Percentiles rank a stretch among this genome's conserved stretches.
These are phyloP conservation scores for Hippophae gyantsensis DNA, from an alignment of 306 rosid species.

Conservation along the genomic window DNA sequence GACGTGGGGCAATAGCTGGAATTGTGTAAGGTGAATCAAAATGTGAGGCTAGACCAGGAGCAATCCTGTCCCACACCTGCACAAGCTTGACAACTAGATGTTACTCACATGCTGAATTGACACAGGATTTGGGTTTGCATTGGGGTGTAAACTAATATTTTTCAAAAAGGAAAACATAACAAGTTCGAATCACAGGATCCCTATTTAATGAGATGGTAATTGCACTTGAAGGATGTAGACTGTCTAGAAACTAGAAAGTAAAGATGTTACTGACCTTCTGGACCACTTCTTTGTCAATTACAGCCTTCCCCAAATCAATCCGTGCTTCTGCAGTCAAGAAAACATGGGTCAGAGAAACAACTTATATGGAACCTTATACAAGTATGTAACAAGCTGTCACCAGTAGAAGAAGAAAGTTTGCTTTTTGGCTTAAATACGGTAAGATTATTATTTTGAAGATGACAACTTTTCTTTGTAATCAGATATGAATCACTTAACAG, in stretches of 20 bases:
- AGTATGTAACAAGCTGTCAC: slow-evolving; percentile 9
- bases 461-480: too few species aligned
- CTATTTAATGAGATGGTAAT: too few species aligned
- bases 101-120: slow-evolving; percentile 9
- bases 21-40: slow-evolving; percentile 67
- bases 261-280: slow-evolving; percentile 52
- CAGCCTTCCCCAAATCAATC: slow-evolving; percentile 48
- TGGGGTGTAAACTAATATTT: too few species aligned
- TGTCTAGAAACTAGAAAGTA: slow-evolving; percentile 3
- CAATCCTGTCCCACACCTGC: slow-evolving; percentile 94
- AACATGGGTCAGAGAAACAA: slow-evolving; percentile 20
- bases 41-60: slow-evolving; percentile 76
- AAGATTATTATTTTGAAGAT: too few species aligned
- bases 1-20: slow-evolving; percentile 67
- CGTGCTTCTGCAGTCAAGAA: slow-evolving; percentile 54
- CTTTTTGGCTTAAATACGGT: too few species aligned
- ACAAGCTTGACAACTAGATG: slow-evolving; percentile 3
- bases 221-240: too few species aligned
- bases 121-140: too few species aligned
- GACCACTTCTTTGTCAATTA: slow-evolving; percentile 78
- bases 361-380: not conserved
- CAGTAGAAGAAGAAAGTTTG: not conserved
- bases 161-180: too few species aligned
- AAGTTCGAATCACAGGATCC: too few species aligned
- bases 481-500: too few species aligned